These are phyloP conservation scores for Myxozyma melibiosi DNA, from an alignment of 805 yeast species.

Conservation along the genomic window DNA sequence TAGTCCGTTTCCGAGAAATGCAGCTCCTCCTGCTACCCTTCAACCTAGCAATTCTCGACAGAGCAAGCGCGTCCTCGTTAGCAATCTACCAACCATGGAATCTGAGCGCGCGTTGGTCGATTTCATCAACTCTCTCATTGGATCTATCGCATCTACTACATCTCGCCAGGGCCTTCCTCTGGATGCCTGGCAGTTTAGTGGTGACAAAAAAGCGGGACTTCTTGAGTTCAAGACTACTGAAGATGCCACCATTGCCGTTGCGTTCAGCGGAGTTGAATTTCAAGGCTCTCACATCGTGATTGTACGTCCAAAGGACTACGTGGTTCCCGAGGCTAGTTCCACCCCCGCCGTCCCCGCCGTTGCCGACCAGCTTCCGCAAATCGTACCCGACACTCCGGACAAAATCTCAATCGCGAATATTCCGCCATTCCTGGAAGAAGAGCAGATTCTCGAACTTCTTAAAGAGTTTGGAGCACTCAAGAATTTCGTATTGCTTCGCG, in stretches of 20 bases:
- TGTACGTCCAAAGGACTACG: constrained; percentile 53
- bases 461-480: constrained; percentile 47
- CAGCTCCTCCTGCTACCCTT: constrained; percentile 22
- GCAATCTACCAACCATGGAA: constrained; percentile 22
- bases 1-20: constrained; percentile 18
- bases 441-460: constrained; percentile 49
- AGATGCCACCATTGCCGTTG: constrained; percentile 58
- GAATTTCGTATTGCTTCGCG: constrained; percentile 48
- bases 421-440: constrained; percentile 48
- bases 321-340: constrained; percentile 39
- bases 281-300: constrained; percentile 41
- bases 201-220: constrained; percentile 42
- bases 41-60: constrained; percentile 32
- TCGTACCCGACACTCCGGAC: constrained; percentile 49
- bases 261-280: constrained; percentile 45
- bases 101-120: constrained; percentile 19
- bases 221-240: constrained; percentile 55
- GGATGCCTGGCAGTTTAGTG: constrained; percentile 23
- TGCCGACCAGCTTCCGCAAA: constrained; percentile 26
- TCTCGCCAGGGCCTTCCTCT: constrained; percentile 12
- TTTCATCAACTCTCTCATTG: constrained; percentile 26
- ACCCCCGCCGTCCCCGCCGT: constrained; percentile 17
- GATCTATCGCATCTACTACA: constrained; percentile 20
- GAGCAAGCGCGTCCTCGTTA: constrained; percentile 31
- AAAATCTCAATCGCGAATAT: constrained; percentile 53